Evolutionary conservation across 2,329 filamentous ascomycete species (phyloP).

Genomic region (Colletotrichum navitas): DNA sequence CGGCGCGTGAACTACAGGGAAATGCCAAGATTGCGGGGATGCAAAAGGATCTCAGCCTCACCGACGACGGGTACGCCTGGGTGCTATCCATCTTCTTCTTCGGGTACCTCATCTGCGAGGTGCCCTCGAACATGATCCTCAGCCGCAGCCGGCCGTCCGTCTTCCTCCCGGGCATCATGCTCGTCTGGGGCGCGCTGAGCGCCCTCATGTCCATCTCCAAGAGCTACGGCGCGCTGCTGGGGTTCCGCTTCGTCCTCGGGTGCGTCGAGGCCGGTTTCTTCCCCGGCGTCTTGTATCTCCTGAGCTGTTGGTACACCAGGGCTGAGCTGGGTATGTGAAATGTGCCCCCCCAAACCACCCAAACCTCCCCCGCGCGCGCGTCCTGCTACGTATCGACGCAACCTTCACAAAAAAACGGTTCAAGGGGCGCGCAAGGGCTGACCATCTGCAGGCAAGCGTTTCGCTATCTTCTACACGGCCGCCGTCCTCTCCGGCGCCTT

Average conservation of each 20-base stretch:
- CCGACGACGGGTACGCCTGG: slow-evolving; percentile 63
- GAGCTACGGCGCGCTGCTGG: slow-evolving; percentile 61
- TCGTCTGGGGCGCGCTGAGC: slow-evolving; percentile 59
- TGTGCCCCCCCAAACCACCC: no score
- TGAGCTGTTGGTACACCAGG: slow-evolving; percentile 68
- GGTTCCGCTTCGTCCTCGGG: slow-evolving; percentile 60
- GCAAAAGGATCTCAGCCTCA: slow-evolving; percentile 58
- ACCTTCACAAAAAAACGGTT: slow-evolving; percentile 45
- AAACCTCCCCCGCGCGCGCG: no score
- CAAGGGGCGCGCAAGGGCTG: slow-evolving; percentile 44
- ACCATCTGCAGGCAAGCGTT: slow-evolving; percentile 62
- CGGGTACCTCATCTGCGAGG: slow-evolving; percentile 65
- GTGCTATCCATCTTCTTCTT: slow-evolving; percentile 67
- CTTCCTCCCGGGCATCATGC: slow-evolving; percentile 66
- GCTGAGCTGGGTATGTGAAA: slow-evolving; percentile 28
- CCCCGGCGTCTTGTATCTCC: slow-evolving; percentile 63
- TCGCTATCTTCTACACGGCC: slow-evolving; percentile 69
- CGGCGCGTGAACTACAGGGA: slow-evolving; percentile 46
- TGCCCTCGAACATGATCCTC: slow-evolving; percentile 67
- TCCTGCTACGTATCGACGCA: no score
- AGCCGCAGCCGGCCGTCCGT: slow-evolving; percentile 61
- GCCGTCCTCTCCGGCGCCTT: slow-evolving; percentile 67
- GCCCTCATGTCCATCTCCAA: slow-evolving; percentile 64
- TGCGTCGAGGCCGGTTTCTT: slow-evolving; percentile 65
- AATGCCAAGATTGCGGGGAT: slow-evolving; percentile 66